Base-by-base conservation (phyloP, 1,284 basidiomycete genomes). In the Sanguinoderma infundibulare region DNA sequence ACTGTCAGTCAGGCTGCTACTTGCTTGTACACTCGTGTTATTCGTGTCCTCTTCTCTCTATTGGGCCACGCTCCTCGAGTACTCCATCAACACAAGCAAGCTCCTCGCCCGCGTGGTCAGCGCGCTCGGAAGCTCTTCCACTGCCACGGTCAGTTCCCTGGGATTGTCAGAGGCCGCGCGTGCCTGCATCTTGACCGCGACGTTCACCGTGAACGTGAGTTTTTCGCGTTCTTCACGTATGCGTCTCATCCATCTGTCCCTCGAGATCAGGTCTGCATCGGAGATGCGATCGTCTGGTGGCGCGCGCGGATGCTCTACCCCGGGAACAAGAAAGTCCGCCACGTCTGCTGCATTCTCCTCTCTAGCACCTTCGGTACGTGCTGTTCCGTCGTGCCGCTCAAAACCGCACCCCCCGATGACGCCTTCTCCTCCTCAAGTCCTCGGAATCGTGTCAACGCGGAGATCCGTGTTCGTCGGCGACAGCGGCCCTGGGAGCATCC, bases 271-370 rank as follows among this genome's bases (percentile, higher is more conserved):
- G 46, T 49, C 9, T 49, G 46, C 46, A 49, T 49, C 46, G 46
- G 46, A 9, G 46, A 49, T 7, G 46, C 46, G 9, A n/a, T 49
- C 15, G 46, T 49, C 9, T 49, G 46, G 46, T 49, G 46, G 46
- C 46, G 46, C n/a, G 46, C 46, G n/a, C 46, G 46, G 17, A 20
- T 49, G 46, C 46, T 49, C 26, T 49, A 49, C 46, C 46, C 46
- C 17, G 46, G 46, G 28, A 49, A 49, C 46, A 49, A 32, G 17
- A 49, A 20, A 28, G 3, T 49, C 28, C 46, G 46, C 7, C 46
- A 49, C 46, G 28, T 49, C 46, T 49, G 46, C 46, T 49, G 46
- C 15, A 20, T 20, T 26, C 46, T 49, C 28, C 46, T 49, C 17
- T 32, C 46, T 3, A 49, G 46, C 46, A 49, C 46, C 26, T 49